Base-by-base conservation (phyloP, 441 rosid genomes). In the Adansonia gregorii region DNA sequence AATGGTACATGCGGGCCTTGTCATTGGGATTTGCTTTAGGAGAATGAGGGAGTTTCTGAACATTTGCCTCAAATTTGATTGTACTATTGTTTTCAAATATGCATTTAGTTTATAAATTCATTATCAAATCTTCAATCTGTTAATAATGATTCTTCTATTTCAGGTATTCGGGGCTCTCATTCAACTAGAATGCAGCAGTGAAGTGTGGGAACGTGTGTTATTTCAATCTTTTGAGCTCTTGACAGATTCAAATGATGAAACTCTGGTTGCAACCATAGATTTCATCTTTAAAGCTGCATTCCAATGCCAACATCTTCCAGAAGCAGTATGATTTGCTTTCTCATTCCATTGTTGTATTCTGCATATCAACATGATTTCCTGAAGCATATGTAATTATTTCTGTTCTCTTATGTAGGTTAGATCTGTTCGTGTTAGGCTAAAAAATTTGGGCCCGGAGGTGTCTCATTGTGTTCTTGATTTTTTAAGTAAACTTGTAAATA, bases 161-260 rank as follows among this genome's bases (percentile, higher is more conserved):
- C 87, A 97, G 99, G 97, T 94, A 72, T 97, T 89, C 87, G 88
- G 87, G 70, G 94, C 98, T 78, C 92, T 97, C 74, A 85, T 94
- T 85, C 94, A 97, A 80, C 85, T 97, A 82, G 98, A 94, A 78
- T 94, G 94, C 79, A 94, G 88, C 77, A 85, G 91, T 79, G 97
- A 89, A 83, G 95, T 92, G 65, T 90, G 98, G 99, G 98, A 94
- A 80, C 91, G 79, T 59, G 78, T 92, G 78, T 86, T 94, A 46
- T 85, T 81, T 76, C 94, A 89, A 84, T 91, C 97, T 78, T 84
- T 88, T 81, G 94, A 89, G 84, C 88, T 94, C 82, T 83, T 97
- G 81, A 82, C 76, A 1, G 92, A 93, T 82, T 84, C 90, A 79
- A 90, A 93, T 83, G 95, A 87, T 78, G 98, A 97, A 82, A 83